Conservation (phyloP, 2,329 filamentous ascomycete species). For the Hymenoscyphus fraxineus region DNA sequence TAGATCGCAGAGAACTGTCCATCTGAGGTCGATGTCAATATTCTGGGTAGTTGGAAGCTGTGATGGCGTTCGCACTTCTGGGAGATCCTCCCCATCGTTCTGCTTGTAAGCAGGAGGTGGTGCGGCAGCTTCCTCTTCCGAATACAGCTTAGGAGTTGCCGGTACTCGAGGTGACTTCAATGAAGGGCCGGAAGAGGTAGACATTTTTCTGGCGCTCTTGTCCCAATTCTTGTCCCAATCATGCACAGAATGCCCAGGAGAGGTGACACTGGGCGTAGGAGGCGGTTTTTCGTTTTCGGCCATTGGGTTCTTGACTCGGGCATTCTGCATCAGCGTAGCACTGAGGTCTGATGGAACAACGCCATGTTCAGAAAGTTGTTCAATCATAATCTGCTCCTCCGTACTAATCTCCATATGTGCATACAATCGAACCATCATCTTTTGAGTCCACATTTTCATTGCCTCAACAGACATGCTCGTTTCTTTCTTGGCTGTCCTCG, state of each 20-base stretch:
- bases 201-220: constrained; percentile 35
- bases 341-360: constrained; percentile 82
- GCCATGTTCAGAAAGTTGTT: constrained; percentile 90
- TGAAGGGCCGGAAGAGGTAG: constrained; percentile 24
- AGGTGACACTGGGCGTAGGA: constrained; percentile 28
- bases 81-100: constrained; percentile 65
- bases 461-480: constrained; percentile 67
- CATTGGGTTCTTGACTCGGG: constrained; percentile 89
- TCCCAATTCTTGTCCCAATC: constrained; percentile 14
- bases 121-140: constrained; percentile 47
- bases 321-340: constrained; percentile 83
- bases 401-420: constrained; percentile 93
- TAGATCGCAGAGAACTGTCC: constrained; percentile 94
- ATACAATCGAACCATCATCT: constrained; percentile 95
- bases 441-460: constrained; percentile 94
- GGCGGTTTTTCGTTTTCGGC: constrained; percentile 46
- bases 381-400: constrained; percentile 96
- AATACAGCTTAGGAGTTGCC: constrained; percentile 9
- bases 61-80: constrained; percentile 76
- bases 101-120: constrained; percentile 59
- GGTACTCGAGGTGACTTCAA: constrained; percentile 20
- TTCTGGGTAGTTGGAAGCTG: constrained; percentile 77
- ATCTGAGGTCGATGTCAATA: constrained; percentile 92
- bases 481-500: constrained; percentile 68
- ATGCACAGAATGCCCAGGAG: constrained; percentile 24